Evolutionary conservation across 2,329 filamentous ascomycete species (phyloP), one percentile per base, ranked within the genome.

Genomic region (Cytospora mali): DNA sequence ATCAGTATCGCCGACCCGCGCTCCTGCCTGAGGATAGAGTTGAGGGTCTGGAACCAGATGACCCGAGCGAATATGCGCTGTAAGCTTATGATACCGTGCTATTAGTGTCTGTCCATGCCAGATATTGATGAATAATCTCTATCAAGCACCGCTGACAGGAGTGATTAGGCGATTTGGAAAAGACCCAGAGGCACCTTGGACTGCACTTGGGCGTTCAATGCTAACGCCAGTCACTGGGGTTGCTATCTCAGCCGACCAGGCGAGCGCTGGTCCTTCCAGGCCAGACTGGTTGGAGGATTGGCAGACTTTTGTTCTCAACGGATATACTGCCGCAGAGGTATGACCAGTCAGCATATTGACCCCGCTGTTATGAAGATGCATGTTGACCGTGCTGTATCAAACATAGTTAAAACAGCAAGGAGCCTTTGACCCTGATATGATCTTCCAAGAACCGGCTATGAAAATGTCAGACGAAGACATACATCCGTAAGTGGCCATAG

Each of bases 311-410:
- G 29, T 58, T 0, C 50, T 58, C 16, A 46, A 21, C 14, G 55
- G 55, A 21, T 58, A 27, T 27, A 58, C 55, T 7, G 46, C 55
- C 11, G 29, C 48, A 3, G 55, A 58, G 55, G 55, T 58, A 21
- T 13, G 29, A 29, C 13, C 16, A 27, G 28, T 28, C 3, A n/a
- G n/a, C n/a, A 14, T 14, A 21, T 13, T 2, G 3, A 27, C 3
- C 16, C 23, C 7, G 16, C 16, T 27, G 18, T 3, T 21, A 2
- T n/a, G 33, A 16, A 7, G 2, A 16, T 16, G 27, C 4, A 16
- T 18, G 13, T 35, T n/a, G 25, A 14, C 16, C n/a, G n/a, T n/a
- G n/a, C 6, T 23, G 6, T 10, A 28, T 48, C 10, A 49, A 28
- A 27, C 14, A 10, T 28, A 58, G 55, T 27, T 58, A 2, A 50